Evolutionary conservation across 805 yeast genomes (phyloP), one percentile per base, ranked within the genome.

Genomic region (Candida morakotiae): DNA sequence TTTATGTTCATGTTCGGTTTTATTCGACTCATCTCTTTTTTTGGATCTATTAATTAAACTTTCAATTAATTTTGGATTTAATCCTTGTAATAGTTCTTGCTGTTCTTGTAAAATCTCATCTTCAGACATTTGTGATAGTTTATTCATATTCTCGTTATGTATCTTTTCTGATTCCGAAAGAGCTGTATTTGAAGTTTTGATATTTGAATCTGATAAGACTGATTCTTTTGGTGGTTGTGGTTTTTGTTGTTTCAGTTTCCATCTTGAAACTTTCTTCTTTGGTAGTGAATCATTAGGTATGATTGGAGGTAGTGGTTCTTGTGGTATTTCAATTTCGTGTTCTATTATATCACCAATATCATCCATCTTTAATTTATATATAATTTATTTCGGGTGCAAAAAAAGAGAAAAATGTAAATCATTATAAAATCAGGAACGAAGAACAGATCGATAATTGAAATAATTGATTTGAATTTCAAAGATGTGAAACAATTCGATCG

Each of bases 301-400:
- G 4, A 35, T 19, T 6, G 50, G 44, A 5, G 59, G 54, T 2
- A 39, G 38, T 3, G 69, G 69, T 1, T 62, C 53, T n/a, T 48
- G 49, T 1, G 72, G 68, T 6, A 56, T 53, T 6, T 46, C 53
- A 0, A 61, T 58, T 34, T 77, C 78, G 40, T 69, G 80, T 48
- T 84, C 93, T 7, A 82, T 78, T 21, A 84, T 82, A 45, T 84
- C 91, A 8, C 86, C 84, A 19, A 83, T 58, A 55, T n/a, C n/a
- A n/a, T 81, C 83, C 89, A 83, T 83, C 19, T 8, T 28, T 21
- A 21, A 7, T 21, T 7, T n/a, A n/a, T 18, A 23, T 21, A 15
- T 17, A 23, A 14, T 15, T 11, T 14, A 14, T 11, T 33, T 17
- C n/a, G 19, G 31, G 28, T 33, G 29, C 30, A 34, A 25, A 34